A percentile compares a stretch with the other conserved stretches of the same genome.
Conservation (phyloP, 202 grass and related monocot species). For the Zoysia matrella region DNA sequence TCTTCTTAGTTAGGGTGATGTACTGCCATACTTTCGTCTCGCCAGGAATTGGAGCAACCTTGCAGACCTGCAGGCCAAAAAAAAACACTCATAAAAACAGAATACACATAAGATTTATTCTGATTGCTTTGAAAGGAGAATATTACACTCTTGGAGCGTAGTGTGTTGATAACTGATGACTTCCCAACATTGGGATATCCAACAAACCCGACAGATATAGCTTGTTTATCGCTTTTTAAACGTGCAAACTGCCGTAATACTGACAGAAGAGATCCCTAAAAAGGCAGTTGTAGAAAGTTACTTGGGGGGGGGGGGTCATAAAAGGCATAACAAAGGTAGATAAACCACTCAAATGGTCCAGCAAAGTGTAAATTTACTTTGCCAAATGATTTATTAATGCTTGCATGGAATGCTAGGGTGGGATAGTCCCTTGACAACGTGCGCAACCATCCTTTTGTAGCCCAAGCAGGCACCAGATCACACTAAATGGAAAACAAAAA, state of each 20-base stretch:
- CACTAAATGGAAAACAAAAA: constrained; percentile 59
- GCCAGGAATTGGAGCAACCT: constrained; percentile 94
- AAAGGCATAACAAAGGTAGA: not conserved
- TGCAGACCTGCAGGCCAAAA: constrained; percentile 76
- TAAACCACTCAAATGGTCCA: constrained; percentile 1
- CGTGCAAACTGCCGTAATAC: constrained; percentile 91
- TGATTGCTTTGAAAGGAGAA: constrained; percentile 24
- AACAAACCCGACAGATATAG: constrained; percentile 98
- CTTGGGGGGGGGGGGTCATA: not conserved
- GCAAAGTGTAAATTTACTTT: constrained; percentile 58
- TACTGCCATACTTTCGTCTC: constrained; percentile 99
- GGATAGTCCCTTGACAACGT: constrained; percentile 86
- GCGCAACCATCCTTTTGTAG: constrained; percentile 94
- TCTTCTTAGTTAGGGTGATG: constrained; percentile 94
- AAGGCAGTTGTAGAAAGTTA: constrained; percentile 16
- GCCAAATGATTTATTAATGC: constrained; percentile 95
- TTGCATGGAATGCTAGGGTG: constrained; percentile 96
- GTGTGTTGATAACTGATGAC: constrained; percentile 97
- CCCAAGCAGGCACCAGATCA: constrained; percentile 96
- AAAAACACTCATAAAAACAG: not conserved
- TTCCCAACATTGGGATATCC: constrained; percentile 99
- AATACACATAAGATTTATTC: constrained; percentile 32
- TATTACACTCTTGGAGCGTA: constrained; percentile 95
- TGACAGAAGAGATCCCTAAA: constrained; percentile 94
- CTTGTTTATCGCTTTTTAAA: constrained; percentile 95